Percentiles rank a stretch among this genome's conserved stretches.
Conservation (phyloP, 495 filamentous ascomycete genomes). For the Schizothecium vesticola region DNA sequence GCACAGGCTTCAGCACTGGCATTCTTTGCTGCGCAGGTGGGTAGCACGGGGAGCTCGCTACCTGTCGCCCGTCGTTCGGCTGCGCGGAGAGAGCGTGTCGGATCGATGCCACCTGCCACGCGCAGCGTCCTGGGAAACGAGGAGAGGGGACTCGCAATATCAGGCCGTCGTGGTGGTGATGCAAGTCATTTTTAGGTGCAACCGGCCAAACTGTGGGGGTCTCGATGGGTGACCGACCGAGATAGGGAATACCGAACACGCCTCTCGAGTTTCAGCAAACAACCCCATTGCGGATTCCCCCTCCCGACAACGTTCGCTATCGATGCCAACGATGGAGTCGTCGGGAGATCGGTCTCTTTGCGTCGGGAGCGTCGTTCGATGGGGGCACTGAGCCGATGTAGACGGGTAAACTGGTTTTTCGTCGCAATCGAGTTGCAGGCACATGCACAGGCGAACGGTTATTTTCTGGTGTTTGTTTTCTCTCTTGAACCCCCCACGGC, state of each 20-base stretch:
- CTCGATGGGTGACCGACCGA: background rate
- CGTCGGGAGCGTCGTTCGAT: background rate
- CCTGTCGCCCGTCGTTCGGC: background rate
- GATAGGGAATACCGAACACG: background rate
- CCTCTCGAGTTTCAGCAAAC: background rate
- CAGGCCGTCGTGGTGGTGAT: conserved; percentile 1
- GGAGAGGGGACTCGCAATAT: background rate
- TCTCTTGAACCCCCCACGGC: background rate
- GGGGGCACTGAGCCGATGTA: background rate
- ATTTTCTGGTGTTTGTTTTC: background rate
- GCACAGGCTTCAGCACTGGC: background rate
- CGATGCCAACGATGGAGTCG: background rate
- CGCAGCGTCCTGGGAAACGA: background rate
- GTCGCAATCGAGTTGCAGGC: background rate
- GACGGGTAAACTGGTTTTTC: background rate
- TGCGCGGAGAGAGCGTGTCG: conserved; percentile 2
- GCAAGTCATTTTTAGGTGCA: conserved; percentile 10
- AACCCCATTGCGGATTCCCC: background rate
- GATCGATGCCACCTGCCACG: conserved; percentile 10
- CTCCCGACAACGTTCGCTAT: background rate
- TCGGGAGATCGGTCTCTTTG: background rate
- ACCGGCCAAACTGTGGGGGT: conserved; percentile 4
- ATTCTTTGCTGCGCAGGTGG: background rate
- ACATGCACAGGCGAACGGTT: background rate
- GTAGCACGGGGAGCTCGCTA: conserved; percentile 1